A percentile compares a stretch with the other conserved stretches of the same genome.
phyloP scores from a whole-genome alignment of 768 basidiomycete species.

The Leccinum obscurum region DNA sequence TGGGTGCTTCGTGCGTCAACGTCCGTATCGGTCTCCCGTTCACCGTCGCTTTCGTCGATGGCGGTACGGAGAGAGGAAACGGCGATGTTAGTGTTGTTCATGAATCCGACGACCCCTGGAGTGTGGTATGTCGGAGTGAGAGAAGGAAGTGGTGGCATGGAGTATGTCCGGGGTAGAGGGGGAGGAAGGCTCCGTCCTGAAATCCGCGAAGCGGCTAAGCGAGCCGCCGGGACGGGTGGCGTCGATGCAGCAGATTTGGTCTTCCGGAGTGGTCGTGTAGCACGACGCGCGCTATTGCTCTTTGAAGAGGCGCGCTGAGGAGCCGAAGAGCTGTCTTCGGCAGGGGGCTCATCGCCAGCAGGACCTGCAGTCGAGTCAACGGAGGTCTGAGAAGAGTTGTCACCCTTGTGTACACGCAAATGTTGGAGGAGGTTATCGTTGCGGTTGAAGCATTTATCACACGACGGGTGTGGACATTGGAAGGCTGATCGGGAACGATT shows the following conservation, averaged over 20 bases:
- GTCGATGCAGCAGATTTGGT: slow-evolving; percentile 38
- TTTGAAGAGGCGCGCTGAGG: slow-evolving; percentile 29
- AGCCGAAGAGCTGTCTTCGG: slow-evolving; percentile 22
- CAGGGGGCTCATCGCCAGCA: slow-evolving; percentile 25
- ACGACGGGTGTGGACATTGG: slow-evolving; percentile 64
- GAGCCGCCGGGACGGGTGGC: slow-evolving; percentile 34
- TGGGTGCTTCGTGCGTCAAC: slow-evolving; percentile 28
- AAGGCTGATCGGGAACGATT: slow-evolving; percentile 52
- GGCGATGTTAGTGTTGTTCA: slow-evolving; percentile 38
- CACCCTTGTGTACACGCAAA: slow-evolving; percentile 63
- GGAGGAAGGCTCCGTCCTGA: slow-evolving; percentile 31
- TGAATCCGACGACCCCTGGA: slow-evolving; percentile 29
- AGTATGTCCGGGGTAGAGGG: slow-evolving; percentile 35
- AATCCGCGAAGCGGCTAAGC: slow-evolving; percentile 34
- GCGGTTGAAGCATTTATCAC: slow-evolving; percentile 74
- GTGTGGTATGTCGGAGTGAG: slow-evolving; percentile 29
- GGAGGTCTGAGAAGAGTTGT: slow-evolving; percentile 36
- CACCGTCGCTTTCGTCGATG: slow-evolving; percentile 36
- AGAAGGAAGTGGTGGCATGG: slow-evolving; percentile 33
- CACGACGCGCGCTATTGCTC: slow-evolving; percentile 23
- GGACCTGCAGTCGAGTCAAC: slow-evolving; percentile 29
- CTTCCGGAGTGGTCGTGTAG: slow-evolving; percentile 34
- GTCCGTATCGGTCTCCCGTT: slow-evolving; percentile 35
- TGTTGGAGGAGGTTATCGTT: slow-evolving; percentile 83
- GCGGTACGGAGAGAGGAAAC: slow-evolving; percentile 36